Evolutionary conservation across 2,329 filamentous ascomycete species (phyloP).

Genomic region (Talaromyces funiculosus): DNA sequence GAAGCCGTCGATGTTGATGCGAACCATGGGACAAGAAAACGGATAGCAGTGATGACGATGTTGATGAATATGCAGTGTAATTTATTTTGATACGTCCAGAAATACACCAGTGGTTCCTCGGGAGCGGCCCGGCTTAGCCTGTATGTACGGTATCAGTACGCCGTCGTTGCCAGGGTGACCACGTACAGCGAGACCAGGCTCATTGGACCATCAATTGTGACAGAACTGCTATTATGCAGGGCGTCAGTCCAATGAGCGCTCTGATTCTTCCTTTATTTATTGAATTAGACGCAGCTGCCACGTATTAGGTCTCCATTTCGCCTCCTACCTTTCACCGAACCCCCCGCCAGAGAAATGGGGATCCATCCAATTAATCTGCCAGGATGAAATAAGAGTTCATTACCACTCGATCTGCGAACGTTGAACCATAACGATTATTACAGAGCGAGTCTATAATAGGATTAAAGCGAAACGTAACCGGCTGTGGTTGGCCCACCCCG

Average conservation of each 20-base stretch:
- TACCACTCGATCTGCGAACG: neutral
- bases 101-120: neutral
- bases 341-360: neutral
- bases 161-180: neutral
- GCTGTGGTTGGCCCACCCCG: neutral
- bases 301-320: neutral
- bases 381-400: neutral
- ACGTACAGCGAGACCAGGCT: neutral
- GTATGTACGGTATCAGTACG: neutral
- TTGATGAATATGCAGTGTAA: neutral
- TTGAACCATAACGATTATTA: neutral
- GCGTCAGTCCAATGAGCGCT: neutral
- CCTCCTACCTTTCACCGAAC: neutral
- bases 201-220: neutral
- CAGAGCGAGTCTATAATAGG: neutral
- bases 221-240: neutral
- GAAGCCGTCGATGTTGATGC: neutral
- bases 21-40: neutral
- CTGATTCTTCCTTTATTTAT: neutral
- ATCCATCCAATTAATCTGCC: neutral
- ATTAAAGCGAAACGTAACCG: neutral
- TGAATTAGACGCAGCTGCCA: neutral
- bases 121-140: slow-evolving; percentile 5
- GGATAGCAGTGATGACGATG: neutral
- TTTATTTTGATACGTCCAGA: neutral